Evolutionary conservation across 1,284 basidiomycete species (phyloP).

Genomic region (Pterula multifida): DNA sequence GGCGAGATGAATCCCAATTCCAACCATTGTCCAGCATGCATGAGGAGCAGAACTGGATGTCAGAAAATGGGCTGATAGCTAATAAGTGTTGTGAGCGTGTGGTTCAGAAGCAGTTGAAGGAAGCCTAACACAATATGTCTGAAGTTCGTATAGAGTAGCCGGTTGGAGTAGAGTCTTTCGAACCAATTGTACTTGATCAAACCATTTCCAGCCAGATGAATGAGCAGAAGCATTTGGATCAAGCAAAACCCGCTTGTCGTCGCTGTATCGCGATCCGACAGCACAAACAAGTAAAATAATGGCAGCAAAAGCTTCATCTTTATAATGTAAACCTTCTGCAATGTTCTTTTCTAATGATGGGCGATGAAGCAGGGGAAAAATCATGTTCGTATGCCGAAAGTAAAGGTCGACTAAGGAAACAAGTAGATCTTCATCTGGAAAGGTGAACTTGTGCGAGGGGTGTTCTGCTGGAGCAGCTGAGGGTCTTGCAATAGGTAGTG

Average conservation of each 20-base stretch:
- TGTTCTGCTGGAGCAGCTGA: neutral
- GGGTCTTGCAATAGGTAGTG: neutral
- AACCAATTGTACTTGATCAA: neutral
- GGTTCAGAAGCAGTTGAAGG: neutral
- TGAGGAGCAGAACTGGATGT: constrained; percentile 32
- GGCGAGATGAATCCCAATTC: constrained; percentile 33
- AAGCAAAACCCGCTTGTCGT: constrained; percentile 50
- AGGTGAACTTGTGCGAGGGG: constrained; percentile 19
- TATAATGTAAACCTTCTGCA: constrained; percentile 37
- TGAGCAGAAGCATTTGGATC: constrained; percentile 28
- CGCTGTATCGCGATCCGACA: constrained; percentile 55
- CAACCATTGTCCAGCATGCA: constrained; percentile 33
- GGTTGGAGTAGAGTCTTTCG: constrained; percentile 12
- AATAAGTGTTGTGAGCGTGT: constrained; percentile 16
- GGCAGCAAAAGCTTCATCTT: constrained; percentile 49
- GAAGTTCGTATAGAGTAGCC: neutral
- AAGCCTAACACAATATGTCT: neutral
- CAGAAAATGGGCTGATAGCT: constrained; percentile 11
- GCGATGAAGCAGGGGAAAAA: constrained; percentile 66
- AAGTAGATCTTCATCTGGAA: constrained; percentile 55
- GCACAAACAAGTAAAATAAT: constrained; percentile 71
- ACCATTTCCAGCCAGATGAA: constrained; percentile 19
- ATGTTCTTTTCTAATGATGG: constrained; percentile 35
- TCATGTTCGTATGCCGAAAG: constrained; percentile 52
- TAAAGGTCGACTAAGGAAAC: constrained; percentile 52